Evolutionary conservation across 805 yeast species (phyloP), one percentile per base, ranked within the genome.

Genomic region (Monosporozyma siamensis): DNA sequence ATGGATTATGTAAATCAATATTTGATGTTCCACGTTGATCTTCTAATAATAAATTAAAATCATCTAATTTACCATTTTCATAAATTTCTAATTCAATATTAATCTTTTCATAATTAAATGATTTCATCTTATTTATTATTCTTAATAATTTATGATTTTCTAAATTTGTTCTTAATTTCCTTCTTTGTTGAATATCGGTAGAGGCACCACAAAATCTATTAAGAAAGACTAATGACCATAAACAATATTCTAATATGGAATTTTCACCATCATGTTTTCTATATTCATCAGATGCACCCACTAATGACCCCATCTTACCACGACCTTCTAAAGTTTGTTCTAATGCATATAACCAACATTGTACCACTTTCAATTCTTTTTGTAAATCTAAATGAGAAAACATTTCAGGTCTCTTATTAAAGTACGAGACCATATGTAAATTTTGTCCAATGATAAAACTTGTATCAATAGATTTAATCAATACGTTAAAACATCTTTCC

Each of bases 241-340:
- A 54, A 18, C 59, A 55, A 44, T 63, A 63, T 44, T 63, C 67
- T 18, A 61, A 38, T 17, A 61, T 58, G 4, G 63, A 72, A 39
- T 71, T 70, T 25, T 72, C 67, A 11, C 71, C 70, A 21, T 64
- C 64, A 3, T 55, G 43, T 4, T 58, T 53, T 45, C 77, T 79
- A 42, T 78, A 72, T 50, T 90, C 97, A 8, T 82, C 92, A 45
- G 86, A 80, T 0, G 96, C 95, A 2, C 97, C 97, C 7, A 90
- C 97, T 53, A 82, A 62, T 1, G 96, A 85, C 9, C 96, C 95
- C 73, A 84, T 71, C 53, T 78, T 82, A 6, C 97, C 97, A 51
- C 89, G 73, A 2, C 96, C 96, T 44, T 79, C 86, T 35, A 87
- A 53, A 0, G 89, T 80, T 39, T 72, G 74, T 40, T 73, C 80